phyloP scores from a whole-genome alignment of 352 stramenopile species.

The Peronospora destructor region DNA sequence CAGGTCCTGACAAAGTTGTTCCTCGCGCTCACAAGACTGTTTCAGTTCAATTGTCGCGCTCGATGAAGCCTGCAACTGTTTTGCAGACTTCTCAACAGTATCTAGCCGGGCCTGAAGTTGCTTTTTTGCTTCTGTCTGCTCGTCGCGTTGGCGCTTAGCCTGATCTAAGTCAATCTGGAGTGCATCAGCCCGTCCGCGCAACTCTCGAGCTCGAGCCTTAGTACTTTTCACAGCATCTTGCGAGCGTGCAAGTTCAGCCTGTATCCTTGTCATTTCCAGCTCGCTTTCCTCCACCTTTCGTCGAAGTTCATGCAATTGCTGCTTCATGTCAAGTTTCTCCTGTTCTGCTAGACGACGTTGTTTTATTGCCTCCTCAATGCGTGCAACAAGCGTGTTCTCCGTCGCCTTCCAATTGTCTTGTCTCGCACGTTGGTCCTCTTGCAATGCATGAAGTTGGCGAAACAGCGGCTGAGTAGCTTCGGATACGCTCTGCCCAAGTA shows the following conservation, averaged over 20 bases:
- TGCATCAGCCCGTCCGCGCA: constrained; percentile 34
- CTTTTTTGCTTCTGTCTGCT: constrained; percentile 31
- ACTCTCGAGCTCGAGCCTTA: constrained; percentile 32
- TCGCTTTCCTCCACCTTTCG: constrained; percentile 31
- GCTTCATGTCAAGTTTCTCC: constrained; percentile 37
- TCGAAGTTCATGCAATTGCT: constrained; percentile 33
- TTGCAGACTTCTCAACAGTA: constrained; percentile 6
- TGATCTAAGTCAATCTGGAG: constrained; percentile 48
- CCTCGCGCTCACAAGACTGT: constrained; percentile 35
- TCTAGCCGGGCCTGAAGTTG: constrained; percentile 33
- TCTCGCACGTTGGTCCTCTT: constrained; percentile 54
- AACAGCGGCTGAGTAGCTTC: constrained; percentile 73
- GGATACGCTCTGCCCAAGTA: constrained; percentile 54
- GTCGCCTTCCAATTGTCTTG: constrained; percentile 54
- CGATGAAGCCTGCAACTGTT: constrained; percentile 11
- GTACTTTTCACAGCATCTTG: constrained; percentile 30
- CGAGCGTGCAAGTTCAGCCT: constrained; percentile 28
- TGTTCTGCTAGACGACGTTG: constrained; percentile 30
- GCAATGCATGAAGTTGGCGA: constrained; percentile 59
- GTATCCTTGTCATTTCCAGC: constrained; percentile 22
- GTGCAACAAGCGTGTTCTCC: constrained; percentile 36
- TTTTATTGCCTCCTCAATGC: constrained; percentile 34
- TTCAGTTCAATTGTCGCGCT: constrained; percentile 30
- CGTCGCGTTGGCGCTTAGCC: constrained; percentile 33
- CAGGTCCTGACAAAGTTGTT: constrained; percentile 47